Percentiles rank a stretch among this genome's conserved stretches.
Evolutionary conservation across 108 stramenopile genomes (phyloP).

Genomic region (Tribonema minus): DNA sequence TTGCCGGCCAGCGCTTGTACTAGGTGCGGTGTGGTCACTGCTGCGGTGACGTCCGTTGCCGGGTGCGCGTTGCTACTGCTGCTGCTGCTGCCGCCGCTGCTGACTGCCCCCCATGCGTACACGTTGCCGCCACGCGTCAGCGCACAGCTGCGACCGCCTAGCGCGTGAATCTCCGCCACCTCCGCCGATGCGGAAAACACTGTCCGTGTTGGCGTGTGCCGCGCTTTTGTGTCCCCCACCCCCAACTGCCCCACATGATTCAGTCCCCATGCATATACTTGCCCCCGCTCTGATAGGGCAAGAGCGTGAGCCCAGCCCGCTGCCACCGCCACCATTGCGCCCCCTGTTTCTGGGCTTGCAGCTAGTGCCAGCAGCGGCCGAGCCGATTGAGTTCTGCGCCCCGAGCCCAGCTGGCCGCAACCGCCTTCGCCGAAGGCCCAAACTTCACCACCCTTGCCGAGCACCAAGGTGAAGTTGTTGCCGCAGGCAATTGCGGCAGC

Average conservation of each 20-base stretch:
- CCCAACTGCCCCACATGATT: conserved; percentile 16
- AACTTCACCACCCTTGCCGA: conserved; percentile 8
- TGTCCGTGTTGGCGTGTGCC: background rate
- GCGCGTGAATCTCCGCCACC: background rate
- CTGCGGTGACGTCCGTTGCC: background rate
- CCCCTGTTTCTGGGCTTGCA: conserved; percentile 12
- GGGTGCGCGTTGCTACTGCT: background rate
- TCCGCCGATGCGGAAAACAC: background rate
- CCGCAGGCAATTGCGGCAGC: conserved; percentile 32
- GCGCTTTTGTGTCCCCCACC: conserved; percentile 17
- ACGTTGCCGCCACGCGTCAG: background rate
- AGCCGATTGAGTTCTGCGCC: background rate
- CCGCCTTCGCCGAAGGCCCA: conserved; percentile 37
- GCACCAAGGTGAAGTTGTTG: conserved; percentile 28
- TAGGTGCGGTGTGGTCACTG: background rate
- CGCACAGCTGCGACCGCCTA: background rate
- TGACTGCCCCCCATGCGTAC: background rate
- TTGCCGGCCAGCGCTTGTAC: background rate
- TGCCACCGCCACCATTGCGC: conserved; percentile 18
- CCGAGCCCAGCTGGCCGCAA: conserved; percentile 17
- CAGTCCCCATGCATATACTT: conserved; percentile 27
- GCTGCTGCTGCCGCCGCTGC: background rate
- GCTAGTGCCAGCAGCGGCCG: conserved; percentile 6
- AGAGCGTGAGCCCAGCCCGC: conserved; percentile 39
- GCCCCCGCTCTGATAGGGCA: conserved; percentile 11